Conservation (phyloP, 2,329 filamentous ascomycete genomes). For the Rosellinia necatrix region DNA sequence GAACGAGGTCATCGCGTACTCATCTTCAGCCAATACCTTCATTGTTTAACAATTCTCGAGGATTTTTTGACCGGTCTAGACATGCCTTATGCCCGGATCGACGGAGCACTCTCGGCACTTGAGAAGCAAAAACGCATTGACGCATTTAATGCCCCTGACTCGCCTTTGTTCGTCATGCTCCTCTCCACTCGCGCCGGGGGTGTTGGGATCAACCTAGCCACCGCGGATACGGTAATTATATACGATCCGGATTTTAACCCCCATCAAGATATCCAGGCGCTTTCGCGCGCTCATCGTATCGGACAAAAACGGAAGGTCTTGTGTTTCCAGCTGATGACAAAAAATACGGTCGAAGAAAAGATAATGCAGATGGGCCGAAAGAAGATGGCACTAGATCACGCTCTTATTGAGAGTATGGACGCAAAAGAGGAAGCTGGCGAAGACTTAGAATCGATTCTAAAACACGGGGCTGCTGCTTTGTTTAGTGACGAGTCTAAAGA, state of each 20-base stretch:
- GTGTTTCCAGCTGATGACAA: slow-evolving; percentile 92
- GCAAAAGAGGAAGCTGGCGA: slow-evolving; percentile 77
- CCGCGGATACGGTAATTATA: slow-evolving; percentile 97
- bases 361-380: slow-evolving; percentile 95
- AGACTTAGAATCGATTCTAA: slow-evolving; percentile 85
- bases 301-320: slow-evolving; percentile 95
- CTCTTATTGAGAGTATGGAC: slow-evolving; percentile 90
- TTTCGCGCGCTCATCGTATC: slow-evolving; percentile 93
- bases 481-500: slow-evolving; percentile 76
- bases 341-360: slow-evolving; percentile 87
- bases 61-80: slow-evolving; percentile 84
- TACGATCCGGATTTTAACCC: slow-evolving; percentile 97
- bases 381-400: slow-evolving; percentile 95
- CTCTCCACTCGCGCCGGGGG: slow-evolving; percentile 93
- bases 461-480: slow-evolving; percentile 82
- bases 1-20: slow-evolving; percentile 87
- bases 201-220: slow-evolving; percentile 96
- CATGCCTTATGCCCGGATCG: slow-evolving; percentile 76
- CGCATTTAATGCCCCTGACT: slow-evolving; percentile 85
- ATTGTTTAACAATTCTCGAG: slow-evolving; percentile 86
- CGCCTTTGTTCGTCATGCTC: slow-evolving; percentile 84
- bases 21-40: slow-evolving; percentile 94
- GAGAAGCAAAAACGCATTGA: slow-evolving; percentile 96
- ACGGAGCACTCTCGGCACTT: slow-evolving; percentile 78
- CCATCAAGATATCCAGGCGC: slow-evolving; percentile 94